A percentile compares a stretch with the other conserved stretches of the same genome.
These are phyloP conservation scores for Capsicum rhomboideum DNA, from an alignment of 257 asterid genomes.

Conservation along the genomic window DNA sequence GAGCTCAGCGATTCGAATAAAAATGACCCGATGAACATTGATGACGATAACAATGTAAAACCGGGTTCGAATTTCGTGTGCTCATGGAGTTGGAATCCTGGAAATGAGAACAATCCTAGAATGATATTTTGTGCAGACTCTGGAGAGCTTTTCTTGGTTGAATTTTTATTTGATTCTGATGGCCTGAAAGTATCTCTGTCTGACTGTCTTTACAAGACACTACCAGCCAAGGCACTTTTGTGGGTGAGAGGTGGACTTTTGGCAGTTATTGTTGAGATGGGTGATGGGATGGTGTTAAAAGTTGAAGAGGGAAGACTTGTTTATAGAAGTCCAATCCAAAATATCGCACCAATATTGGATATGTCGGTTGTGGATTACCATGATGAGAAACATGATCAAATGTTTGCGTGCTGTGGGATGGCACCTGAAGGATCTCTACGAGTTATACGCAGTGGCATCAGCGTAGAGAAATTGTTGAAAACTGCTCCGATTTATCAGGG, in stretches of 20 bases:
- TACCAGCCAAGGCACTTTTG: conserved; percentile 65
- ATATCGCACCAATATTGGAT: conserved; percentile 90
- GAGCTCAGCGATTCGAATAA: conserved; percentile 86
- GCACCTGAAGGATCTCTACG: conserved; percentile 90
- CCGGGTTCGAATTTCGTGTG: conserved; percentile 72
- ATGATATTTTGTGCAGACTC: conserved; percentile 84
- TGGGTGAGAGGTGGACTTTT: conserved; percentile 85
- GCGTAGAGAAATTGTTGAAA: conserved; percentile 82
- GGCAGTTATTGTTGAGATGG: conserved; percentile 84
- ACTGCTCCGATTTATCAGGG: conserved; percentile 89
- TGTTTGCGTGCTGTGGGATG: conserved; percentile 97
- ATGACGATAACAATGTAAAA: conserved; percentile 43
- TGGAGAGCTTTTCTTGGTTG: conserved; percentile 74
- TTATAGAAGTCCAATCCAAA: conserved; percentile 73
- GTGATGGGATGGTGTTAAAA: conserved; percentile 89
- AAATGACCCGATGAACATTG: conserved; percentile 85
- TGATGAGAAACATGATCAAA: conserved; percentile 82
- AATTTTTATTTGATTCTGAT: conserved; percentile 56
- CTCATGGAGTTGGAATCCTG: conserved; percentile 98
- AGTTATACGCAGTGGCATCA: conserved; percentile 86
- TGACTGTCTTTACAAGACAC: conserved; percentile 73
- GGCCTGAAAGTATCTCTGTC: conserved; percentile 59
- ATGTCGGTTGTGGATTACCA: conserved; percentile 74
- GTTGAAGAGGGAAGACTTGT: conserved; percentile 60
- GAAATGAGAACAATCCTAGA: conserved; percentile 38